Evolutionary conservation across 2,329 filamentous ascomycete species (phyloP).

Genomic region (Ophiostoma sp.): DNA sequence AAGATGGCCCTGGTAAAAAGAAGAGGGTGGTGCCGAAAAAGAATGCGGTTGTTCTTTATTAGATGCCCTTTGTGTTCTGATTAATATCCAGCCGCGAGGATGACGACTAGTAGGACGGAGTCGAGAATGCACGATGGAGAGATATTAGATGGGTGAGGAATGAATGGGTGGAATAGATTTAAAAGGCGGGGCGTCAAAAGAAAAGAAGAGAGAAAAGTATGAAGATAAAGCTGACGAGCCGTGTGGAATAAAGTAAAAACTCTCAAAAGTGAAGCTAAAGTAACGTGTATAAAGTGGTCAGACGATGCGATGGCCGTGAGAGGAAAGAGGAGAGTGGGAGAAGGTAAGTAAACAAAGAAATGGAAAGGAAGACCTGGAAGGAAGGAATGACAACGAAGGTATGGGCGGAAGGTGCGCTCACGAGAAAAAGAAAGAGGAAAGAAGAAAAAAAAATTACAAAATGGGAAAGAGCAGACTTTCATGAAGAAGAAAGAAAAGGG

Average conservation of each 20-base stretch:
- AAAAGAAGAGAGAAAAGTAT: slow-evolving; percentile 3
- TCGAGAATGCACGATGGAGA: background rate
- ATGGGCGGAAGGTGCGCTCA: slow-evolving; percentile 14
- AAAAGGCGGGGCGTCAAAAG: background rate
- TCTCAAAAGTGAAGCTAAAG: slow-evolving; percentile 5
- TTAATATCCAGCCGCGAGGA: slow-evolving; percentile 15
- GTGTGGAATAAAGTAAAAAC: background rate
- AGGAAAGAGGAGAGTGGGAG: background rate
- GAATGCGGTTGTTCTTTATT: background rate
- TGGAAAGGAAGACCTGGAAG: slow-evolving; percentile 16
- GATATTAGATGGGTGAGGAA: background rate
- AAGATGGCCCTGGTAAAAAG: background rate
- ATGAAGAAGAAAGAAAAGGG: slow-evolving; percentile 13
- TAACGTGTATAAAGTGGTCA: background rate
- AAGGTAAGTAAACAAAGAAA: slow-evolving; percentile 16
- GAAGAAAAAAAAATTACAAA: slow-evolving; percentile 1
- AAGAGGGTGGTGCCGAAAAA: background rate
- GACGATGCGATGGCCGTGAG: background rate
- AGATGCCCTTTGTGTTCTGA: background rate
- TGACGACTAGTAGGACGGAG: slow-evolving; percentile 14
- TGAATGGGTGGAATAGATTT: background rate
- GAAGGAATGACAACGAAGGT: slow-evolving; percentile 7
- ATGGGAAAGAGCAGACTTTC: background rate
- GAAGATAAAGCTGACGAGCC: slow-evolving; percentile 13
- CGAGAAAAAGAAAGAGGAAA: background rate